These are phyloP conservation scores for Plenodomus lindquistii DNA, from an alignment of 2,329 filamentous ascomycete genomes.

Conservation along the genomic window DNA sequence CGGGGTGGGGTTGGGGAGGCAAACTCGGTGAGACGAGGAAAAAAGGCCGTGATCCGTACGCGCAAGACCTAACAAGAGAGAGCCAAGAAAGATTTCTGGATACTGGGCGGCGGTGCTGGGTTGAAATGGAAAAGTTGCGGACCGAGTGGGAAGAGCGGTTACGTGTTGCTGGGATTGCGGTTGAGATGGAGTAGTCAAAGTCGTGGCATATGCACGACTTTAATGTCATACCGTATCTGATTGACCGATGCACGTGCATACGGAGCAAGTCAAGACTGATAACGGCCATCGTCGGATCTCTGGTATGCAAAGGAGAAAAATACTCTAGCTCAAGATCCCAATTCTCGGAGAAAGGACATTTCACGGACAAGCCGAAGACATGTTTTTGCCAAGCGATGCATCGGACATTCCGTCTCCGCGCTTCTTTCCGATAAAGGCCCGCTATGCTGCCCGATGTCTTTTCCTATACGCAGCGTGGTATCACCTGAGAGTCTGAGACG, in stretches of 20 bases:
- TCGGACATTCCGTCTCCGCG: neutral
- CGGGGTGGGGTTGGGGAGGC: conserved; percentile 76
- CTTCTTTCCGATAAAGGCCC: neutral
- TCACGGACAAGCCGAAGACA: neutral
- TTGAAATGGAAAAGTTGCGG: conserved; percentile 72
- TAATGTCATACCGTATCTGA: neutral
- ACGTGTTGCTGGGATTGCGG: conserved; percentile 42
- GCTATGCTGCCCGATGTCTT: neutral
- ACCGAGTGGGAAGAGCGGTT: conserved; percentile 60
- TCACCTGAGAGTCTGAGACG: too few relatives aligned
- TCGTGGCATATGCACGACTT: neutral
- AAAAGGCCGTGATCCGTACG: conserved; percentile 61
- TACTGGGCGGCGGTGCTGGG: conserved; percentile 66
- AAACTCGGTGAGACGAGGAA: conserved; percentile 56
- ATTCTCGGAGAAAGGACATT: neutral
- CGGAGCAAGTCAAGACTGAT: neutral
- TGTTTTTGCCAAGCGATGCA: neutral
- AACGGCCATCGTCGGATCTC: neutral
- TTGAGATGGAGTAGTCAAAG: conserved; percentile 28
- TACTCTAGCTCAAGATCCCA: neutral
- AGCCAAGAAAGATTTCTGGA: conserved; percentile 64
- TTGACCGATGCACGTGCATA: neutral
- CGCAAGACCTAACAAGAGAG: conserved; percentile 63
- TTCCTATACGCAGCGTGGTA: neutral
- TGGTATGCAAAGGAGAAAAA: neutral